phyloP scores from a whole-genome alignment of 495 filamentous ascomycete genomes.

The Talaromyces ruber region DNA sequence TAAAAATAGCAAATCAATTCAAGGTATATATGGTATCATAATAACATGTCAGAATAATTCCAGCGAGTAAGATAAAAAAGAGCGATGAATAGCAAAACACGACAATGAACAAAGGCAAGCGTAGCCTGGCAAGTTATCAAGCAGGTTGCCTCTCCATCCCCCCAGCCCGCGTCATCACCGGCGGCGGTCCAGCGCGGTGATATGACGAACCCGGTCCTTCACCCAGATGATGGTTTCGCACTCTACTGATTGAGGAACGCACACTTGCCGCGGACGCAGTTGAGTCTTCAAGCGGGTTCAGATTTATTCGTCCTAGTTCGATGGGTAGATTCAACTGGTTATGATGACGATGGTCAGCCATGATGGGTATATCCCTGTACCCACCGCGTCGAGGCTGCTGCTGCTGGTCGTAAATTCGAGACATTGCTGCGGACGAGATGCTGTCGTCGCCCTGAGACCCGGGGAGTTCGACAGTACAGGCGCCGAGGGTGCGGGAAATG shows the following conservation, averaged over 20 bases:
- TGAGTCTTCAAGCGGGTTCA: constrained; percentile 15
- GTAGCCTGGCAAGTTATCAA: not conserved
- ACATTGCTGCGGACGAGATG: constrained; percentile 13
- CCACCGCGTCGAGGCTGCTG: not conserved
- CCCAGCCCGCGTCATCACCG: constrained; percentile 25
- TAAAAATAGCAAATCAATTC: not conserved
- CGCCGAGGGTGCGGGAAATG: constrained; percentile 64
- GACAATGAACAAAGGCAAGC: constrained; percentile 1
- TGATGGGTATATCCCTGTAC: not conserved
- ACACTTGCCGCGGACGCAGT: not conserved
- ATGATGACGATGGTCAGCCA: constrained; percentile 14
- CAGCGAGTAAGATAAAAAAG: too few species aligned
- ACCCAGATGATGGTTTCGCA: constrained; percentile 12
- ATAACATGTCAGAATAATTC: not conserved
- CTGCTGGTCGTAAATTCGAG: constrained; percentile 1
- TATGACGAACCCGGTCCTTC: constrained; percentile 15
- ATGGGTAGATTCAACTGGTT: constrained; percentile 15
- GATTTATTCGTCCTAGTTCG: constrained; percentile 19
- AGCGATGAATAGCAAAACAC: not conserved
- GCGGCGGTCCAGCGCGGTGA: constrained; percentile 20
- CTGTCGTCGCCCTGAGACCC: constrained; percentile 23
- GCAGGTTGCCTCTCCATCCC: constrained; percentile 35
- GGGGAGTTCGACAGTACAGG: constrained; percentile 30
- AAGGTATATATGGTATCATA: constrained; percentile 1
- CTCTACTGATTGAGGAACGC: not conserved